A percentile compares a stretch with the other conserved stretches of the same genome.
These are phyloP conservation scores for Ogataea methylovora DNA, from an alignment of 805 yeast genomes.

Conservation along the genomic window DNA sequence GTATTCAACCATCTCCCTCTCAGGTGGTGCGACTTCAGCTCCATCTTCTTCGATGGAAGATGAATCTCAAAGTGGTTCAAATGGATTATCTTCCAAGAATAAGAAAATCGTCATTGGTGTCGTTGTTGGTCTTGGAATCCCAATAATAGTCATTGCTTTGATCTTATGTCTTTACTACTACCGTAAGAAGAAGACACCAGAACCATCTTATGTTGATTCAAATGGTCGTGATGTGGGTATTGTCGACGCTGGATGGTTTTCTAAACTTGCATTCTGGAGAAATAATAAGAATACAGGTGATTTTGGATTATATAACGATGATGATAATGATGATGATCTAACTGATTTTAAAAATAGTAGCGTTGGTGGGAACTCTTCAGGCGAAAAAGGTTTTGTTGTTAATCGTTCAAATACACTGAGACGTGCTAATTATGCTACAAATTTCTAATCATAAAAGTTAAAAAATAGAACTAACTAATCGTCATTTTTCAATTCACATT, in stretches of 20 bases:
- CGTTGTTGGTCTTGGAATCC: conserved; percentile 66
- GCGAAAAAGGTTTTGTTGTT: conserved; percentile 23
- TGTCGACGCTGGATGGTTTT: conserved; percentile 18
- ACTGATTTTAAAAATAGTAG: conserved; percentile 4
- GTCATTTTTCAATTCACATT: no score
- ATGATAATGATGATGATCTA: conserved; percentile 12
- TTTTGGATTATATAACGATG: conserved; percentile 13
- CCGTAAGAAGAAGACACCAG: conserved; percentile 9
- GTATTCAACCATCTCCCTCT: no score
- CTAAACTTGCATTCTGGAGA: conserved; percentile 19
- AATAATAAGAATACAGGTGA: conserved; percentile 13
- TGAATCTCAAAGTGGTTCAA: conserved; percentile 6
- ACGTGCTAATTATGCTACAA: conserved; percentile 18
- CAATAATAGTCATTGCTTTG: conserved; percentile 34
- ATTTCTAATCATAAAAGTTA: conserved; percentile 7
- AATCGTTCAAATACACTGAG: conserved; percentile 21
- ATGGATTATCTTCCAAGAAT: conserved; percentile 41
- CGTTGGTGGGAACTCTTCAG: neutral
- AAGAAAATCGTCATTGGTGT: conserved; percentile 58
- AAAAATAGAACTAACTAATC: no score
- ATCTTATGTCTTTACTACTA: conserved; percentile 8
- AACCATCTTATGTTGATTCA: conserved; percentile 25
- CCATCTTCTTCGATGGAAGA: conserved; percentile 18
- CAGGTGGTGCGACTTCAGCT: no score
- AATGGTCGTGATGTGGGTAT: conserved; percentile 25